Evolutionary conservation across 2,329 filamentous ascomycete genomes (phyloP), one percentile per base, ranked within the genome.

Genomic region (Immersiporthe knoxdaviesiana): DNA sequence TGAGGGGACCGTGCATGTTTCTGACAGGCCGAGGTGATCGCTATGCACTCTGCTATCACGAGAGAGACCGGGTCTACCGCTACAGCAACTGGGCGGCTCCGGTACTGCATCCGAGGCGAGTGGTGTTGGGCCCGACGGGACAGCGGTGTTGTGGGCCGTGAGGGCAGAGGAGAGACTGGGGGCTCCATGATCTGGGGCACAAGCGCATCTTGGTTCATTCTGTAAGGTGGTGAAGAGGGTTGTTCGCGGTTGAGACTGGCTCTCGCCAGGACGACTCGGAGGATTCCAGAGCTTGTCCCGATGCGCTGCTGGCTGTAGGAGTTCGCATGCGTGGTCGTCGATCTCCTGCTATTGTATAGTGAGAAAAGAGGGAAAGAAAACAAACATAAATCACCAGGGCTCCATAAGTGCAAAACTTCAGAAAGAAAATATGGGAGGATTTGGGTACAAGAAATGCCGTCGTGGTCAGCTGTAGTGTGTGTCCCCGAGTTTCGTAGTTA

Each of bases 21-120:
- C 77, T 97, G 94, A 87, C 99, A 97, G 71, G 94, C 94, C 72
- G 95, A 97, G 18, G 96, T 98, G 82, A 99, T 95, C 60, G 94
- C 95, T 78, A 98, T 98, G 81, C 96, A 99, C 90, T 99, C 96
- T 81, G 95, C 97, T 72, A 97, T 97, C 73, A 99, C 94, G 75
- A 99, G 84, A 63, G 94, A 94, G 68, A 97, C 91, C 1, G 94
- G 94, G 76, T 97, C 93, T 74, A 97, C 91, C 58, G 94, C 93
- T 72, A 97, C 93, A 44, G 92, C 88, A 41, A 94, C 85, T 8
- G 87, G 87, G 24, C 86, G 85, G 75, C 84, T 88, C 75, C 87
- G 82, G 75, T 88, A 89, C 74, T 87, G 84, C 82, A 87, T 87
- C 72, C 85, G 72, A 79, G 83, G 77, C 8, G 78, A 72, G 63